Evolutionary conservation across 257 asterid genomes (phyloP).

Genomic region (Parsonsia alboflavescens): DNA sequence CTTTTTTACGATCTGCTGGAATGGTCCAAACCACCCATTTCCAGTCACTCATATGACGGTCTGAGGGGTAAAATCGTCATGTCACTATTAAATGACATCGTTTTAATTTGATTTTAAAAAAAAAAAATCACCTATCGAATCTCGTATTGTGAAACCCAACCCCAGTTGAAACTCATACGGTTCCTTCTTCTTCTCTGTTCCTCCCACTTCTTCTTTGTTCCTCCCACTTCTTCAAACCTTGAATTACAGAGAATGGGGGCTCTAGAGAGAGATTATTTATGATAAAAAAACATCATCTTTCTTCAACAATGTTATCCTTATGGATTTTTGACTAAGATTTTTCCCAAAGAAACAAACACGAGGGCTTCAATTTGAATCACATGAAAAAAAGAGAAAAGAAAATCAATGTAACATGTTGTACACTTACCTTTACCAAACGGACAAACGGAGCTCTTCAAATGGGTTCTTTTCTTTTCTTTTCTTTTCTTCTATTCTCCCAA

Average conservation of each 20-base stretch:
- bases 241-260: background rate
- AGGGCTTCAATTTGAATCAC: background rate
- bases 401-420: background rate
- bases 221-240: background rate
- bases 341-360: background rate
- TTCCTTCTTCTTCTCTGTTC: background rate
- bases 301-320: background rate
- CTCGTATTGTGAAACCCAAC: too few relatives aligned
- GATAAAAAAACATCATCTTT: background rate
- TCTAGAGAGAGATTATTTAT: background rate
- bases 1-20: too few relatives aligned
- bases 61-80: too few relatives aligned
- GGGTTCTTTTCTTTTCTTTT: too few relatives aligned
- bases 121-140: too few relatives aligned
- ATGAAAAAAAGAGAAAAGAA: background rate
- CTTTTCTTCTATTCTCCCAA: background rate
- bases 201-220: too few relatives aligned
- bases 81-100: too few relatives aligned
- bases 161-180: background rate
- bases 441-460: background rate
- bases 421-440: conserved; percentile 6
- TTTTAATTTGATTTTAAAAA: too few relatives aligned
- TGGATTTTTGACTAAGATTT: background rate
- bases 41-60: too few relatives aligned
- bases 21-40: too few relatives aligned